Conservation (phyloP, 2,329 filamentous ascomycete species). For the Tolypocladium tropicale region DNA sequence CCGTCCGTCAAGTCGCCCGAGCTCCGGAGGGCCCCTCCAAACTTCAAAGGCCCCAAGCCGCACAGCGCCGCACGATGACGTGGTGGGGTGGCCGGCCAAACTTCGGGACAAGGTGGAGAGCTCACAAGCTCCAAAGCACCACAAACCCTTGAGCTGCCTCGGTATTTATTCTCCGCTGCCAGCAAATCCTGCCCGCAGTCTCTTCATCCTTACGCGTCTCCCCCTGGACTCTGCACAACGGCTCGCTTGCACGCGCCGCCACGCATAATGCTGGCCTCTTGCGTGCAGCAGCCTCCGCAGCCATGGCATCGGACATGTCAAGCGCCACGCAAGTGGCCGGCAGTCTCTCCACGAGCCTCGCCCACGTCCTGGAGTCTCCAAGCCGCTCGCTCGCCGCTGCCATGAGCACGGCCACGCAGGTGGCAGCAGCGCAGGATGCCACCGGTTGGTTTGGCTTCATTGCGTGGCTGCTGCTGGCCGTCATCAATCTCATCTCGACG, state of each 20-base stretch:
- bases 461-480: conserved; percentile 41
- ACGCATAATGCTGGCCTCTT: conserved; percentile 25
- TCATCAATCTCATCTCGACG: conserved; percentile 45
- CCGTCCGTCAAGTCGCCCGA: not conserved
- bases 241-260: conserved; percentile 7
- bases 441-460: conserved; percentile 49
- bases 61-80: not conserved
- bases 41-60: not conserved
- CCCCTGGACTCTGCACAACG: not conserved
- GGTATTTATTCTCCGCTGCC: not conserved
- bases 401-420: conserved; percentile 23
- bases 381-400: conserved; percentile 23
- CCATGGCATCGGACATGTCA: conserved; percentile 31
- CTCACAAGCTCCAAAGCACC: conserved; percentile 3
- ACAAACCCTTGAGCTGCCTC: conserved; percentile 3
- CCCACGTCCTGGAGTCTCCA: conserved; percentile 19
- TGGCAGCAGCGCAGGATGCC: conserved; percentile 26
- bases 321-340: conserved; percentile 23
- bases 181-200: not conserved
- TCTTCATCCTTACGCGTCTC: not conserved
- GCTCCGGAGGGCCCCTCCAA: not conserved
- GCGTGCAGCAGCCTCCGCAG: conserved; percentile 19
- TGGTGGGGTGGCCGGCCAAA: conserved; percentile 2
- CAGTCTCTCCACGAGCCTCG: conserved; percentile 21
- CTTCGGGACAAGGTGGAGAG: conserved; percentile 3